A percentile compares a stretch with the other conserved stretches of the same genome.
Conservation (phyloP, 2,329 filamentous ascomycete species). For the Monilinia aucupariae region DNA sequence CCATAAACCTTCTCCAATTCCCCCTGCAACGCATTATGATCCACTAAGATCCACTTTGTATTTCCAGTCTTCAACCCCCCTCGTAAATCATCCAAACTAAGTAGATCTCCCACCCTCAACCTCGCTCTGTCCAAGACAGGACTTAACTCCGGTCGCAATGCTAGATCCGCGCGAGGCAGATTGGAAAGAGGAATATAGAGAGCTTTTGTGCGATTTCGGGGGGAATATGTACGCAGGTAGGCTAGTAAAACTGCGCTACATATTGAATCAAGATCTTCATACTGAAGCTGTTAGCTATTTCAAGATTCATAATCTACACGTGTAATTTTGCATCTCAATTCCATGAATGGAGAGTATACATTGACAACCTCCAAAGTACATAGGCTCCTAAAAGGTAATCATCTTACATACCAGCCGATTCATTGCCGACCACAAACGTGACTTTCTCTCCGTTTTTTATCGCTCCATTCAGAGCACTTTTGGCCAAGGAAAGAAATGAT, state of each 20-base stretch:
- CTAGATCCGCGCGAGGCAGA: slow-evolving; percentile 61
- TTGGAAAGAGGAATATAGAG: slow-evolving; percentile 71
- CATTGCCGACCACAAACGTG: slow-evolving; percentile 61
- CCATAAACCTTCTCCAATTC: slow-evolving; percentile 50
- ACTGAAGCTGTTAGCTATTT: background rate
- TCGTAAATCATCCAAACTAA: slow-evolving; percentile 56
- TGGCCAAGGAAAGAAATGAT: slow-evolving; percentile 48
- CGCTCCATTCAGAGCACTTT: slow-evolving; percentile 41
- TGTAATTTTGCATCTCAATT: background rate
- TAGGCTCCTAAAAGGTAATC: too few relatives aligned
- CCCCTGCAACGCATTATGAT: slow-evolving; percentile 71
- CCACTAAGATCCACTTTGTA: slow-evolving; percentile 68
- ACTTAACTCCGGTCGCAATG: slow-evolving; percentile 66
- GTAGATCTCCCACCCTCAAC: slow-evolving; percentile 54
- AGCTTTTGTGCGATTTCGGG: slow-evolving; percentile 36
- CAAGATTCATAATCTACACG: background rate
- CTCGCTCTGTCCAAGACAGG: slow-evolving; percentile 58
- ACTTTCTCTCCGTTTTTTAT: slow-evolving; percentile 44
- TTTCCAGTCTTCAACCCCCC: slow-evolving; percentile 40
- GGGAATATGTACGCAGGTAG: slow-evolving; percentile 61
- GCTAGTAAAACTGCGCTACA: slow-evolving; percentile 68
- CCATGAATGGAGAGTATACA: background rate
- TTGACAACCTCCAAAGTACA: too few relatives aligned
- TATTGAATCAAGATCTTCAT: slow-evolving; percentile 72
- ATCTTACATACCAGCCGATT: slow-evolving; percentile 52